phyloP scores from a whole-genome alignment of 306 rosid species.

The Vachellia collinsii region DNA sequence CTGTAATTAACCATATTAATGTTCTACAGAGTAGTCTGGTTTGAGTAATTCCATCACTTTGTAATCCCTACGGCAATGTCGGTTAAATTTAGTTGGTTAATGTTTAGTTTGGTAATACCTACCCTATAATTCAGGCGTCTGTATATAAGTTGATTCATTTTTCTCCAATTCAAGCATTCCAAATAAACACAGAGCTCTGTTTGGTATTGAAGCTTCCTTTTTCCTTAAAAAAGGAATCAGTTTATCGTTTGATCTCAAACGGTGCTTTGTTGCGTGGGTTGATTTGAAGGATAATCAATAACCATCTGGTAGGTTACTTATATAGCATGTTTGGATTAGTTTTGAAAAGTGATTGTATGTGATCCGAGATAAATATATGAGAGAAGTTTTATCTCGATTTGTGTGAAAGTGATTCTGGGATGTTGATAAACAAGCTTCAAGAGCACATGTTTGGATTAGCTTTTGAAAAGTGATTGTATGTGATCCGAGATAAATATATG shows the following conservation, averaged over 20 bases:
- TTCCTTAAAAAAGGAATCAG: background rate
- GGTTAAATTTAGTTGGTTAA: background rate
- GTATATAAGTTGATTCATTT: background rate
- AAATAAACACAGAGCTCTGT: background rate
- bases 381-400: too few species aligned
- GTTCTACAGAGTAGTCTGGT: background rate
- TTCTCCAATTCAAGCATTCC: background rate
- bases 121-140: background rate
- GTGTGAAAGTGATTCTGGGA: too few species aligned
- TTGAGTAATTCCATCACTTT: background rate
- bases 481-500: too few species aligned
- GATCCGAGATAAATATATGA: too few species aligned
- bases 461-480: too few species aligned
- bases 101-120: background rate
- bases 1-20: background rate
- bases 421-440: too few species aligned
- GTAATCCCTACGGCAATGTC: background rate
- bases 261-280: slow-evolving; percentile 1
- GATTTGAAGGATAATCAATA: background rate
- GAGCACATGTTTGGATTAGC: too few species aligned
- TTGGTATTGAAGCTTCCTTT: too few species aligned
- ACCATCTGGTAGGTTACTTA: background rate
- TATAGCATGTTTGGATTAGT: too few species aligned
- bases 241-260: background rate
- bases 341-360: too few species aligned